These are phyloP conservation scores for Aspergillus sp. DNA, from an alignment of 2,329 filamentous ascomycete genomes.

Conservation along the genomic window DNA sequence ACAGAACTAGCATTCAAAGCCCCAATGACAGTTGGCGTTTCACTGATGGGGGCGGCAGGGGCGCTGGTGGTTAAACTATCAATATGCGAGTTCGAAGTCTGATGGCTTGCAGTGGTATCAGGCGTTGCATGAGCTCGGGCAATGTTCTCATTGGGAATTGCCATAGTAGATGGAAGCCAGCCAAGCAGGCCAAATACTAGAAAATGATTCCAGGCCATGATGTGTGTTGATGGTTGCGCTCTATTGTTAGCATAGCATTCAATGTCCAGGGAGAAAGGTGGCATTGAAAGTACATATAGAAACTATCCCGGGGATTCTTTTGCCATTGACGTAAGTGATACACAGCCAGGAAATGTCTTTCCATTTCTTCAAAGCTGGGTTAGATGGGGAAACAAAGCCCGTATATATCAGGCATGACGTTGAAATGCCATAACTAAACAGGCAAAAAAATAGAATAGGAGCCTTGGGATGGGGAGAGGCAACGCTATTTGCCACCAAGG, in stretches of 20 bases:
- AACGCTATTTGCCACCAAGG: too few species aligned
- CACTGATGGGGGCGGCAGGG: constrained; percentile 55
- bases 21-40: constrained; percentile 64
- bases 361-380: background rate
- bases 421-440: background rate
- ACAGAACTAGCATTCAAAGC: constrained; percentile 52
- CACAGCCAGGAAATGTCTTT: background rate
- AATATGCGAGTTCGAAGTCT: constrained; percentile 55
- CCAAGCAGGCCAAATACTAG: constrained; percentile 11
- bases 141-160: constrained; percentile 8
- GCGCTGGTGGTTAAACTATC: too few species aligned
- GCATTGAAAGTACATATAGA: background rate
- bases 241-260: too few species aligned
- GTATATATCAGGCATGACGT: constrained; percentile 1
- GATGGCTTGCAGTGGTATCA: constrained; percentile 42
- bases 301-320: too few species aligned
- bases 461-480: too few species aligned
- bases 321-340: background rate
- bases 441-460: too few species aligned
- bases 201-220: constrained; percentile 11
- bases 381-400: background rate
- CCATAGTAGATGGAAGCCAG: constrained; percentile 12
- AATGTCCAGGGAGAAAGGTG: background rate
- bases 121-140: constrained; percentile 6
- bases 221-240: background rate